These are phyloP conservation scores for Rhodotorula sp. DNA, from an alignment of 1,284 basidiomycete species.

Conservation along the genomic window DNA sequence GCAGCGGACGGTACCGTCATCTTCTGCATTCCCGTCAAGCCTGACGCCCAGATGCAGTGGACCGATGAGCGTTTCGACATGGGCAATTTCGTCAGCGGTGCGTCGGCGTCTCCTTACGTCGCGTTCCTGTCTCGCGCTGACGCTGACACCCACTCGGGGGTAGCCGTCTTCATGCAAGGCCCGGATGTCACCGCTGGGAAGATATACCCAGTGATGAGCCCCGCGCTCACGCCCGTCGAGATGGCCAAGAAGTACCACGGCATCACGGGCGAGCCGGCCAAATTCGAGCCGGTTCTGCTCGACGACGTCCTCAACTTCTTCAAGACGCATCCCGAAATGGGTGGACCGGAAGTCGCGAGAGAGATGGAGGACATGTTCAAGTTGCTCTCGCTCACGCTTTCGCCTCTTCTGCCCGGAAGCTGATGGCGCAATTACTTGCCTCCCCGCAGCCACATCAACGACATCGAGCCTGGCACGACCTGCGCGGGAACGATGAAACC, in stretches of 20 bases:
- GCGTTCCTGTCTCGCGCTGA: not conserved
- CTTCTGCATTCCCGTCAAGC: not conserved
- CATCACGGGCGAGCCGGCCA: slow-evolving; percentile 7
- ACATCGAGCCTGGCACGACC: not conserved
- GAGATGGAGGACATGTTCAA: too few species aligned
- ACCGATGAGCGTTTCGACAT: slow-evolving; percentile 19
- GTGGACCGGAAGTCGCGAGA: too few species aligned
- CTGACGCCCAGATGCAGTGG: not conserved
- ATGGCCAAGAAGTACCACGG: slow-evolving; percentile 3
- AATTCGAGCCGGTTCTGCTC: not conserved
- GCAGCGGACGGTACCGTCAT: not conserved
- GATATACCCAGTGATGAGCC: slow-evolving; percentile 11
- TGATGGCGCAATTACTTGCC: not conserved
- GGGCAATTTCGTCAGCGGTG: slow-evolving; percentile 10
- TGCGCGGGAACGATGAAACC: not conserved
- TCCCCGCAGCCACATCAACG: not conserved
- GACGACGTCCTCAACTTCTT: too few species aligned
- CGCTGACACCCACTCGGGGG: too few species aligned
- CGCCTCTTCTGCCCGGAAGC: too few species aligned
- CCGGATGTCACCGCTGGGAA: slow-evolving; percentile 1
- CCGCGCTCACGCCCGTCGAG: not conserved
- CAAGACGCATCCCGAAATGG: too few species aligned
- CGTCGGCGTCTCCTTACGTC: not conserved
- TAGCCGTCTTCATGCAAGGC: slow-evolving; percentile 11
- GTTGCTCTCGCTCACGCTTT: too few species aligned